Evolutionary conservation across 2,329 filamentous ascomycete genomes (phyloP), one percentile per base, ranked within the genome.

Genomic region (Knufia fluminis): DNA sequence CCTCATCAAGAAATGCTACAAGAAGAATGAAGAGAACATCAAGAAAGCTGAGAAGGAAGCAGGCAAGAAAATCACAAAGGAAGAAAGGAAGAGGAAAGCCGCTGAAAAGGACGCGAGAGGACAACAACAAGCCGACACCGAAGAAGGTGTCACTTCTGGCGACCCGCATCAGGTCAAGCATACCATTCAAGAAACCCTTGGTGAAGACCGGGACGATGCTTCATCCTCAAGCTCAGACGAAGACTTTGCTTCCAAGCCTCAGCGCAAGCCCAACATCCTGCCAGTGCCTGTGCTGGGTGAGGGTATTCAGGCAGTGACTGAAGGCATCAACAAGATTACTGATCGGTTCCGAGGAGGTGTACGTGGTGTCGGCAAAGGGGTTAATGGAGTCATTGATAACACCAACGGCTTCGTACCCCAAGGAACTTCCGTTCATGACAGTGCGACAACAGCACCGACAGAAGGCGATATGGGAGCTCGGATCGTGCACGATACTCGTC

Each of bases 1-100:
- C 19, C 71, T 98, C 35, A 86, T 98, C 57, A 83, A 82, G 51
- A 74, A 75, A 40, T 90, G 86, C 49, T 90, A 89, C 62, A 87
- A 83, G 63, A 82, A 80, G 12, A 82, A 96, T 57, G 69, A 84
- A n/a, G 84, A 91, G 62, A 73, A 80, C 60, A 64, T 75, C 49
- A 73, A 75, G 46, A 78, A 78, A 45, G 78, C 79, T 4, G 83
- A 82, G 36, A 89, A 85, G 62, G 76, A 76, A 56, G 68, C 71
- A 1, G 78, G 81, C n/a, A 68, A 69, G 46, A 68, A 62, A 12
- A 50, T 64, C 26, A 58, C 61, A 36, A 63, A 64, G 39, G 50
- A 59, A 31, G 52, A 64, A 59, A 53, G 66, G 14, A 64, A 70
- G 16, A 66, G 73, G 28, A 64, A 68, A 51, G 77, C 76, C 51